Evolutionary conservation across 106 monocot genomes (phyloP), one percentile per base, ranked within the genome.

Genomic region (Agapanthus africanus): DNA sequence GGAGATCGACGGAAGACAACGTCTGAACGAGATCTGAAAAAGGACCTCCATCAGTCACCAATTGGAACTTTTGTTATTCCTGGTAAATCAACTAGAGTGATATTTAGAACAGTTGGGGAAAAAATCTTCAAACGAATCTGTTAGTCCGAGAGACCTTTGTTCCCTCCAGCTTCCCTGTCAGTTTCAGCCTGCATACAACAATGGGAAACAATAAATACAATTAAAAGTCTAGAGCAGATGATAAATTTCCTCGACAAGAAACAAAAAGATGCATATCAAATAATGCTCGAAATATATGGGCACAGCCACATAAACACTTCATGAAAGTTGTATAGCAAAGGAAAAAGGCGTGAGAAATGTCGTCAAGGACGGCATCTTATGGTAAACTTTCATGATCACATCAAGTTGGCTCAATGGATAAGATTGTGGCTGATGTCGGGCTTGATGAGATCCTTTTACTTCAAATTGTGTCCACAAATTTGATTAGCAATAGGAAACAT

Each of bases 31-130:
- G n/a, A n/a, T n/a, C n/a, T n/a, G n/a, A n/a, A n/a, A n/a, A n/a
- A n/a, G n/a, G n/a, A n/a, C n/a, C n/a, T n/a, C n/a, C n/a, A n/a
- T n/a, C n/a, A n/a, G n/a, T n/a, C 95, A 65, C 91, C 95, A 66
- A 95, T 91, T 49, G 94, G 94, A 3, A 95, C 94, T 75, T 86
- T 95, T 28, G 95, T 95, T 59, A 95, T 95, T 80, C 95, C 95
- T 68, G 91, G 95, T 62, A 95, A 84, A 84, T 91, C 95, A 47
- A 91, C 95, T 39, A 91, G 67, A 25, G 94, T 91, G 9, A 95
- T 95, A 69, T 91, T 91, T 11, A 95, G 74, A 77, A 91, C 95
- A 86, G 91, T 95, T 69, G 95, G 88, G 32, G 95, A 95, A 70
- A 82, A 95, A 32, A 91, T 88, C 71, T 91, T 95, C 59, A 95